Evolutionary conservation across 1,284 basidiomycete species (phyloP), one percentile per base, ranked within the genome.

Genomic region (Malassezia vespertilionis): DNA sequence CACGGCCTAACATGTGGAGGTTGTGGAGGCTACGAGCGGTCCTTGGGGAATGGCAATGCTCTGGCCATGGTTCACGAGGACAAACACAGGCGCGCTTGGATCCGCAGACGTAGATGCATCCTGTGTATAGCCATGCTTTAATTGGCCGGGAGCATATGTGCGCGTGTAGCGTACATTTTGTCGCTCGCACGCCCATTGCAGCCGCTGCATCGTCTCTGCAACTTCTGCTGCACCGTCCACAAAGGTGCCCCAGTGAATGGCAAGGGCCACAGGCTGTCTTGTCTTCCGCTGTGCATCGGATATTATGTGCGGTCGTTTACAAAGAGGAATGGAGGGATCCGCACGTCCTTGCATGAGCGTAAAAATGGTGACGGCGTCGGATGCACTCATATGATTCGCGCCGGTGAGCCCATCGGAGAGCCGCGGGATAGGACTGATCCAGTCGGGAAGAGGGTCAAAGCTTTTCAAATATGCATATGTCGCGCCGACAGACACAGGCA

Each of bases 401-500:
- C 57, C 56, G 4, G 62, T 67, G 27, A 69, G 37, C 1, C 65
- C 63, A 2, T 51, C 35, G 20, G 47, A 43, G 23, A 67, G 48
- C 15, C 54, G 45, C 1, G 66, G 66, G 23, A 69, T 45, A 1
- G 66, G 63, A 4, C 52, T 57, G 33, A 55, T 42, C 38, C 50
- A 39, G 33, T 58, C 56, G 2, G 60, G 54, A 8, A 66, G 40
- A 4, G 56, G 58, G 9, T 67, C 54, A 39, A 61, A 67, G 3
- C 54, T 57, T 14, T 65, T 60, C 3, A 69, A 15, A 30, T 63
- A 69, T 0, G 58, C 60, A 40, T 64, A 56, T 20, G 66, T 66
- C 6, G 66, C 65, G 15, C 66, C 66, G 2, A 69, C 64, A n/a
- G 56, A 54, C 44, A 69, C 57, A 21, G 66, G 66, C 5, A 69